These are phyloP conservation scores for Heliocybe sulcata DNA, from an alignment of 1,284 basidiomycete genomes.

Conservation along the genomic window DNA sequence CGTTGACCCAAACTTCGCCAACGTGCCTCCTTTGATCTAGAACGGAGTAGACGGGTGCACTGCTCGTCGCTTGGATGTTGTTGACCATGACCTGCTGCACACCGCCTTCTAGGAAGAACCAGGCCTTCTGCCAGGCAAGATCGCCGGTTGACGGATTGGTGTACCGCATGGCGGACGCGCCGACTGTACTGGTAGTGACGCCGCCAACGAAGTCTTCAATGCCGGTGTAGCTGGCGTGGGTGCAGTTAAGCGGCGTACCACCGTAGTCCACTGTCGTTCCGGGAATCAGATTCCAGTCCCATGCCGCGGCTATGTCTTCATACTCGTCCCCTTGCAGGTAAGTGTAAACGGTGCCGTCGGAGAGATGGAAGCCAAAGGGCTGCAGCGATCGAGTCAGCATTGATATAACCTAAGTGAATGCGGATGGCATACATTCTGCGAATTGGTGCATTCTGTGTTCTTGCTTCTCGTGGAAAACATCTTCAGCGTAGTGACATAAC, in stretches of 20 bases:
- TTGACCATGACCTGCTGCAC: constrained; percentile 57
- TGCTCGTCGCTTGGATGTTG: constrained; percentile 34
- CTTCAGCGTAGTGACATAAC: constrained; percentile 54
- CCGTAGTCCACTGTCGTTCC: constrained; percentile 59
- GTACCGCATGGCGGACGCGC: constrained; percentile 53
- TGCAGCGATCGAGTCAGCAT: constrained; percentile 13
- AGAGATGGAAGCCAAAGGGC: constrained; percentile 60
- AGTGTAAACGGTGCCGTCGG: constrained; percentile 58
- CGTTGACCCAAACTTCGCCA: constrained; percentile 38
- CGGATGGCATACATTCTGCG: constrained; percentile 41
- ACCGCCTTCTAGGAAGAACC: constrained; percentile 64
- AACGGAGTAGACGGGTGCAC: constrained; percentile 48
- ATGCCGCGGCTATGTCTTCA: constrained; percentile 57
- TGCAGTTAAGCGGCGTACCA: constrained; percentile 41
- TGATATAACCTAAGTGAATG: background rate
- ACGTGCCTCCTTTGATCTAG: constrained; percentile 52
- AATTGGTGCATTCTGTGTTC: constrained; percentile 62
- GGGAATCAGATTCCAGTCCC: constrained; percentile 72
- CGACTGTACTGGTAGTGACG: constrained; percentile 44
- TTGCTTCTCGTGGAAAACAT: constrained; percentile 56
- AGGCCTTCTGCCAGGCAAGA: constrained; percentile 58
- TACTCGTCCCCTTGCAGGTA: constrained; percentile 62
- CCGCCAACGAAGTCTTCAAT: constrained; percentile 56
- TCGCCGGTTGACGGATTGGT: constrained; percentile 51
- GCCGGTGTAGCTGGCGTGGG: constrained; percentile 31